Percentiles rank a stretch among this genome's conserved stretches.
Evolutionary conservation across 768 basidiomycete genomes (phyloP).

Genomic region (Mycena leptocephala): DNA sequence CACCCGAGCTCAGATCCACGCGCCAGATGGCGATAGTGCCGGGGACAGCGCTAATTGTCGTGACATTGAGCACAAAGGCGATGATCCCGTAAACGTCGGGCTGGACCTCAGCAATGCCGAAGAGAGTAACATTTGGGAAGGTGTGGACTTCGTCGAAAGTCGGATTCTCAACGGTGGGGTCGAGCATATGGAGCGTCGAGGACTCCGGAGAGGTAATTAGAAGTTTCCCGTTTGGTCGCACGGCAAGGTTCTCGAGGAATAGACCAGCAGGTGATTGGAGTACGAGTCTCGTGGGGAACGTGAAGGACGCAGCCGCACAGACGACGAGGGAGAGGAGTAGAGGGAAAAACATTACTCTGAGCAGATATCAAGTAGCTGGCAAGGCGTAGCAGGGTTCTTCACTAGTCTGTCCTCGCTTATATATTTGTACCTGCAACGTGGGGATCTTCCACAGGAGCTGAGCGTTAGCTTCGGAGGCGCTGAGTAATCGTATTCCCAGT

Average conservation of each 20-base stretch:
- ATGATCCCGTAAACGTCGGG: conserved; percentile 21
- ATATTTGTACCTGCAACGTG: neutral
- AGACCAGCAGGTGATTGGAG: neutral
- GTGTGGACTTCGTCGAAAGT: conserved; percentile 18
- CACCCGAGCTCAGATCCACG: conserved; percentile 17
- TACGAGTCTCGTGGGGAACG: conserved; percentile 13
- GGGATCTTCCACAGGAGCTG: conserved; percentile 5
- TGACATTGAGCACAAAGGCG: conserved; percentile 6
- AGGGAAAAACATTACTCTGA: conserved; percentile 5
- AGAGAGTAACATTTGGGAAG: conserved; percentile 25
- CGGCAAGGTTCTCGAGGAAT: conserved; percentile 22
- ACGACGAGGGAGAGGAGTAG: neutral
- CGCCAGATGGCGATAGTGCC: conserved; percentile 21
- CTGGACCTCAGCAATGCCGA: conserved; percentile 15
- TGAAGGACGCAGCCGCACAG: conserved; percentile 6
- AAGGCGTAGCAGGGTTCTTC: neutral
- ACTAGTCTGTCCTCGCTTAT: conserved; percentile 8
- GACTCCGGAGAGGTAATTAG: conserved; percentile 16
- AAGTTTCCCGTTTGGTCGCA: conserved; percentile 13
- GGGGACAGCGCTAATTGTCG: conserved; percentile 7
- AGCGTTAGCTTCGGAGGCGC: conserved; percentile 5
- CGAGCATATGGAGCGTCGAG: conserved; percentile 10
- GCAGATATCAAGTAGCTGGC: neutral
- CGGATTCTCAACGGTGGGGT: conserved; percentile 11
- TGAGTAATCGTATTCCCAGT: conserved; percentile 8